phyloP scores from a whole-genome alignment of 2,329 filamentous ascomycete genomes.

The Phoma herbarum region DNA sequence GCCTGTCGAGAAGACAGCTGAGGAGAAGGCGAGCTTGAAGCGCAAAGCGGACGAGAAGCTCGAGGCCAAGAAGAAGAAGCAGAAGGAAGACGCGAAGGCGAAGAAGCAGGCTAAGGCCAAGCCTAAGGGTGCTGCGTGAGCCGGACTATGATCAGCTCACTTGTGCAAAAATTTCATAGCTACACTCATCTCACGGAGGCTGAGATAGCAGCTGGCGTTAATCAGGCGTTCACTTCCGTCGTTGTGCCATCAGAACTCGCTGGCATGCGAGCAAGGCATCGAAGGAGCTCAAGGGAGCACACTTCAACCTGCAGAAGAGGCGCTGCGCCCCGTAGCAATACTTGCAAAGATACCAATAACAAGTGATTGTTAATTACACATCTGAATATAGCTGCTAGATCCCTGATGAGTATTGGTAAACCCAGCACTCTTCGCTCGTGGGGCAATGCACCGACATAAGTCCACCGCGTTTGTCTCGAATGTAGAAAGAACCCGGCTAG shows the following conservation, averaged over 20 bases:
- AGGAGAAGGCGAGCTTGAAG: conserved; percentile 85
- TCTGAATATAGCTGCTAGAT: not conserved
- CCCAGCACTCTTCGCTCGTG: not conserved
- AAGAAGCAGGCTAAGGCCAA: conserved; percentile 92
- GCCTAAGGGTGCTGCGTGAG: conserved; percentile 57
- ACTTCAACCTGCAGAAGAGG: not conserved
- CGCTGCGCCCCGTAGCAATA: not conserved
- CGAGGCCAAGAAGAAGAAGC: conserved; percentile 92
- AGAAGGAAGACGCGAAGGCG: conserved; percentile 92
- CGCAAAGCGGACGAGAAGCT: conserved; percentile 92
- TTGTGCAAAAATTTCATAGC: not conserved
- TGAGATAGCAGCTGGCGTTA: conserved; percentile 10
- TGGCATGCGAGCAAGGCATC: not conserved
- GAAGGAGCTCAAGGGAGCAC: not conserved
- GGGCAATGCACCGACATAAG: too few relatives aligned
- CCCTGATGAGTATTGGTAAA: not conserved
- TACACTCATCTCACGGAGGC: not conserved
- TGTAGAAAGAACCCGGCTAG: too few relatives aligned
- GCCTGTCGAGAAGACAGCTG: conserved; percentile 84
- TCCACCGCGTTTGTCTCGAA: too few relatives aligned
- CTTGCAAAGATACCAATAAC: not conserved
- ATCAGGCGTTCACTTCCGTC: not conserved
- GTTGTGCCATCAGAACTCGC: not conserved
- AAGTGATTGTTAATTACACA: not conserved
- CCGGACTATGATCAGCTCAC: not conserved